Evolutionary conservation across 352 stramenopile genomes (phyloP).

Genomic region (Phytopythium litorale): DNA sequence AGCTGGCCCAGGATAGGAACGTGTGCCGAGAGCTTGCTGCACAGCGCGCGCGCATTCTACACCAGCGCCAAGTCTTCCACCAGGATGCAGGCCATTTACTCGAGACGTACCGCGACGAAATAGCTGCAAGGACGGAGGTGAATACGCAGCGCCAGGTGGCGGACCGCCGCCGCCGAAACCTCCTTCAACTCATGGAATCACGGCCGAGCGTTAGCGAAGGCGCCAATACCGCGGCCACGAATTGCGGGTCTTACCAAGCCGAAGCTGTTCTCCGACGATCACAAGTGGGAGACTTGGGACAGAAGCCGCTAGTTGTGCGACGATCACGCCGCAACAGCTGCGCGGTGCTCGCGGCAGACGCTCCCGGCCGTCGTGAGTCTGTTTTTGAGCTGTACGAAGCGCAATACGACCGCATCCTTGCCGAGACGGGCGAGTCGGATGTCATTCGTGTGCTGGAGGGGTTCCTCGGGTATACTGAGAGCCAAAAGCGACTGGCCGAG

Average conservation of each 20-base stretch:
- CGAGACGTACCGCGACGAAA: conserved; percentile 42
- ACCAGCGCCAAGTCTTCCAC: conserved; percentile 20
- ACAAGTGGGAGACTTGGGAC: neutral
- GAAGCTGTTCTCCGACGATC: neutral
- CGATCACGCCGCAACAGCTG: conserved; percentile 23
- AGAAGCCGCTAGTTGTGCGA: neutral
- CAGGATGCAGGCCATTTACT: conserved; percentile 32
- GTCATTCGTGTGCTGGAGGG: conserved; percentile 42
- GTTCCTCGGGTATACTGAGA: conserved; percentile 36
- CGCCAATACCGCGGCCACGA: neutral
- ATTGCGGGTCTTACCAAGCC: neutral
- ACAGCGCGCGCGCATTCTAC: conserved; percentile 20
- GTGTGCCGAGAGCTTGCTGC: conserved; percentile 23
- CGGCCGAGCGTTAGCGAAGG: conserved; percentile 2
- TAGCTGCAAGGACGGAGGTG: conserved; percentile 38
- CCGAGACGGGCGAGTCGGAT: conserved; percentile 46
- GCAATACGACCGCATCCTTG: conserved; percentile 50
- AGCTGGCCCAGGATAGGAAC: conserved; percentile 33
- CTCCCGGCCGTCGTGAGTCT: conserved; percentile 30
- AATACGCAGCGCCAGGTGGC: conserved; percentile 34
- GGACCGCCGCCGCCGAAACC: conserved; percentile 41
- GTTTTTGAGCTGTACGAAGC: conserved; percentile 57
- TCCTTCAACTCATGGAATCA: conserved; percentile 43
- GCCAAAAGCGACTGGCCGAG: conserved; percentile 31
- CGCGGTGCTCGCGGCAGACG: conserved; percentile 19